Conservation (phyloP, 164 flowering plant genomes). For the Dillenia turbinata region DNA sequence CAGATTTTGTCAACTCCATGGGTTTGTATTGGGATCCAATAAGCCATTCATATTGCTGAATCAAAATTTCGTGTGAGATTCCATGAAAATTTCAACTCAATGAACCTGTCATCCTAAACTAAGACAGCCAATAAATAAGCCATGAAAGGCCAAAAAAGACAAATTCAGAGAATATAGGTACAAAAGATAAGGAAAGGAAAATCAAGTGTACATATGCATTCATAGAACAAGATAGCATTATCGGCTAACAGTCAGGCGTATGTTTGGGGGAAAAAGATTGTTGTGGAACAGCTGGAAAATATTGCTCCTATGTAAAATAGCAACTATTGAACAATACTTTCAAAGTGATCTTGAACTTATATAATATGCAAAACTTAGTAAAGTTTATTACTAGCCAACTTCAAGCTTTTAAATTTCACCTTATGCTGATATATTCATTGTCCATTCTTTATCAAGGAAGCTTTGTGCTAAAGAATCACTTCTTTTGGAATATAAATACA, state of each 20-base stretch:
- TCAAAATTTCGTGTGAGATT: conserved; percentile 12
- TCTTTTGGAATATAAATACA: too few species aligned
- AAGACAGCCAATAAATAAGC: background rate
- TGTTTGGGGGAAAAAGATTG: too few species aligned
- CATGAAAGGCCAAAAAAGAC: background rate
- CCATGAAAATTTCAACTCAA: background rate
- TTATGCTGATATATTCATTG: too few species aligned
- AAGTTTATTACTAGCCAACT: too few species aligned
- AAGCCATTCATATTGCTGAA: conserved; percentile 95
- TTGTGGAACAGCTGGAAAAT: too few species aligned
- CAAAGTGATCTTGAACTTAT: too few species aligned
- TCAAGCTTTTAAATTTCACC: too few species aligned
- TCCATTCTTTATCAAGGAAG: too few species aligned
- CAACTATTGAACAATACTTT: too few species aligned
- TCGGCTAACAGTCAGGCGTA: background rate
- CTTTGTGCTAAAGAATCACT: too few species aligned
- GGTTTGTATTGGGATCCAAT: conserved; percentile 90
- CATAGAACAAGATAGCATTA: background rate
- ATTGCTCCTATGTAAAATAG: too few species aligned
- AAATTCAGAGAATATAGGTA: background rate
- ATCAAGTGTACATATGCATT: background rate
- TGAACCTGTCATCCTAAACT: background rate
- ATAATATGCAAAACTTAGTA: too few species aligned
- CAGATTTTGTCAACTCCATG: conserved; percentile 78
- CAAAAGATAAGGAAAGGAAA: background rate